Conservation (phyloP, 2,329 filamentous ascomycete species). For the Aspergillus brunneoviolaceus region DNA sequence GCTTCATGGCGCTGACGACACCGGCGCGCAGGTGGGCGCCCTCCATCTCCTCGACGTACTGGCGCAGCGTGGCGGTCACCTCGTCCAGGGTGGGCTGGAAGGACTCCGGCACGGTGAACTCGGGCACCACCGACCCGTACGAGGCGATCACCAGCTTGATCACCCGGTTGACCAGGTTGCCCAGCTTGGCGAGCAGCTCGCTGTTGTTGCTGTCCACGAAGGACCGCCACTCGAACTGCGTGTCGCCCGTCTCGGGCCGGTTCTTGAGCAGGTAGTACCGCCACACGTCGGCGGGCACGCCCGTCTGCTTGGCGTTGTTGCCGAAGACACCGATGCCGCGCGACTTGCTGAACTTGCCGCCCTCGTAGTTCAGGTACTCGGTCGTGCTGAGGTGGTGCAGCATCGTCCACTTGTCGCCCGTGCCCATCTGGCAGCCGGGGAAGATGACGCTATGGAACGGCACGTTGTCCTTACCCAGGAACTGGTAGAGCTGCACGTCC, state of each 20-base stretch:
- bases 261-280: slow-evolving; percentile 85
- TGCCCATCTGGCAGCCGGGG: slow-evolving; percentile 82
- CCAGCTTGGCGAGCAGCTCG: slow-evolving; percentile 72
- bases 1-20: slow-evolving; percentile 54
- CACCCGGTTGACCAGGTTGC: slow-evolving; percentile 71
- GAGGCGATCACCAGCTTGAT: slow-evolving; percentile 71
- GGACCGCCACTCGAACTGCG: slow-evolving; percentile 84
- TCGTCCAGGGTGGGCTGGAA: slow-evolving; percentile 44
- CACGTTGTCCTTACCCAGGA: slow-evolving; percentile 92
- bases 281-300: slow-evolving; percentile 84
- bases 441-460: slow-evolving; percentile 90
- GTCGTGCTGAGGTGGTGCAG: slow-evolving; percentile 85
- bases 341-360: slow-evolving; percentile 90
- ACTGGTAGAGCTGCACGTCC: slow-evolving; percentile 85
- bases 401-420: slow-evolving; percentile 82
- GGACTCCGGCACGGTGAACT: slow-evolving; percentile 41
- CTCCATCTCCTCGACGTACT: slow-evolving; percentile 60
- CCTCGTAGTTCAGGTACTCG: slow-evolving; percentile 85
- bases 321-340: slow-evolving; percentile 88
- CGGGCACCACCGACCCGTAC: slow-evolving; percentile 58
- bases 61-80: slow-evolving; percentile 53
- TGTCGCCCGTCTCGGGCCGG: slow-evolving; percentile 80
- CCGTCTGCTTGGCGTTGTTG: slow-evolving; percentile 82
- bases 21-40: slow-evolving; percentile 60
- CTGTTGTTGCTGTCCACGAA: slow-evolving; percentile 87